Conservation (phyloP, 1,284 basidiomycete species). For the Cryptococcus neoformans region DNA sequence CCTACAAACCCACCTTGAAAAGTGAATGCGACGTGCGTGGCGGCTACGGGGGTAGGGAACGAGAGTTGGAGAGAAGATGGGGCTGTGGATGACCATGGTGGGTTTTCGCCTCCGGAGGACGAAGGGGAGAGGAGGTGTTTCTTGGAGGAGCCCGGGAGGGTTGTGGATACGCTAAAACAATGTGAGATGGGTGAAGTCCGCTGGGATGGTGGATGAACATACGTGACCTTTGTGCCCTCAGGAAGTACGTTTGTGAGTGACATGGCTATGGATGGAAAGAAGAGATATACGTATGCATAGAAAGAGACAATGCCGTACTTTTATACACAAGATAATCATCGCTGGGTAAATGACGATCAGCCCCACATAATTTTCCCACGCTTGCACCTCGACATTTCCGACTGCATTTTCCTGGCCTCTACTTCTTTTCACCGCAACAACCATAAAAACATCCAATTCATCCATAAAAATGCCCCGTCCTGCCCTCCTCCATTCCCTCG, state of each 20-base stretch:
- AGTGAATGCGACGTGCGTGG: constrained; percentile 39
- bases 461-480: too few relatives aligned
- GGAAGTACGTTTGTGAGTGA: constrained; percentile 8
- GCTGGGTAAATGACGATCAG: too few relatives aligned
- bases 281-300: too few relatives aligned
- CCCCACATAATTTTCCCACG: not conserved
- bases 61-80: constrained; percentile 36
- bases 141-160: constrained; percentile 26
- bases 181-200: not conserved
- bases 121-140: constrained; percentile 21
- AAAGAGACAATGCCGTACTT: too few relatives aligned
- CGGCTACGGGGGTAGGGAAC: constrained; percentile 34
- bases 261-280: not conserved
- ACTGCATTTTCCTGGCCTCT: not conserved
- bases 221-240: constrained; percentile 20
- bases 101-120: constrained; percentile 23
- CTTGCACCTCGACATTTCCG: not conserved
- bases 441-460: not conserved
- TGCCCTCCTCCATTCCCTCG: too few relatives aligned
- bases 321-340: too few relatives aligned
- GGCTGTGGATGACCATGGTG: constrained; percentile 31
- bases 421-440: too few relatives aligned
- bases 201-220: constrained; percentile 3
- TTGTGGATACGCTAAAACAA: constrained; percentile 21
- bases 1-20: constrained; percentile 51